Percentiles rank a stretch among this genome's conserved stretches.
Conservation (phyloP, 164 flowering plant species). For the Chimonanthus salicifolius region DNA sequence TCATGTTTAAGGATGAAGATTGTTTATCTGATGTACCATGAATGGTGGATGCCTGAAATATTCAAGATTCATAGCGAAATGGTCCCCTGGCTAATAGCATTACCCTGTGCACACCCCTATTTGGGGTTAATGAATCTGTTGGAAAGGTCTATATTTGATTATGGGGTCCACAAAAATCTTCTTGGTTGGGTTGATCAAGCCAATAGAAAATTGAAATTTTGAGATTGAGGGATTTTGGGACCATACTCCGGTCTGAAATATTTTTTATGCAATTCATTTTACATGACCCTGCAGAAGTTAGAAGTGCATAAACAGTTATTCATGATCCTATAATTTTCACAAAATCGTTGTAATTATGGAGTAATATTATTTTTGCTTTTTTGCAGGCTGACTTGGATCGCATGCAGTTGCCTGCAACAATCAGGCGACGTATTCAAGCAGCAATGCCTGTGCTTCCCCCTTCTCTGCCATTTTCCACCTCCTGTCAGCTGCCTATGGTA, state of each 20-base stretch:
- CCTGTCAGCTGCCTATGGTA: slow-evolving; percentile 70
- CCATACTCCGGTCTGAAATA: too few species aligned
- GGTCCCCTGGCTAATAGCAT: too few species aligned
- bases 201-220: too few species aligned
- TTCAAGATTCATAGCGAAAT: background rate
- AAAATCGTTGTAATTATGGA: background rate
- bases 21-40: background rate
- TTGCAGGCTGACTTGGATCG: slow-evolving; percentile 81
- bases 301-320: background rate
- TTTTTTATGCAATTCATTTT: background rate
- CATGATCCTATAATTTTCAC: background rate
- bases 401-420: slow-evolving; percentile 74
- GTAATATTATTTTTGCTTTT: slow-evolving; percentile 2
- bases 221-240: too few species aligned
- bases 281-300: background rate
- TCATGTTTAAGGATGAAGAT: too few species aligned
- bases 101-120: too few species aligned
- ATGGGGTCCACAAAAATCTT: too few species aligned
- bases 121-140: too few species aligned
- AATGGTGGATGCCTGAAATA: background rate
- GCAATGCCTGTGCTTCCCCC: slow-evolving; percentile 80
- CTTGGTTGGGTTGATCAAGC: too few species aligned
- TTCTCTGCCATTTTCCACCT: slow-evolving; percentile 35
- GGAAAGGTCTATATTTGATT: too few species aligned
- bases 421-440: slow-evolving; percentile 86